Conservation (phyloP, 1,139 yeast species). For the Saccharomyces hybrid region DNA sequence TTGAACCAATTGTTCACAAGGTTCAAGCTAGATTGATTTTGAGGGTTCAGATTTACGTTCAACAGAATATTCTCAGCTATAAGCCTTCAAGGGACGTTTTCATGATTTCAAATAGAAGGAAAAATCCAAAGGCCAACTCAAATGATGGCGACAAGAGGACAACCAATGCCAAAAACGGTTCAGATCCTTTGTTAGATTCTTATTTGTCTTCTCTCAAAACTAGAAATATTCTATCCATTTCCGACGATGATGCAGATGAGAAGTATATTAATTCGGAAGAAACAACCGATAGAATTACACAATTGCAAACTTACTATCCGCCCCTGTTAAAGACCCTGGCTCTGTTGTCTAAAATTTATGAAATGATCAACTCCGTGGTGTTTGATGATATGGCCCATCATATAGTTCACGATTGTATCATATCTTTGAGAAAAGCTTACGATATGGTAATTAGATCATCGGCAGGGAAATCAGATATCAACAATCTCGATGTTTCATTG, state of each 20-base stretch:
- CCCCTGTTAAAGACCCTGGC: constrained; percentile 69
- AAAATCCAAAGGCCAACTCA: constrained; percentile 10
- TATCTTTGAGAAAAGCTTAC: constrained; percentile 49
- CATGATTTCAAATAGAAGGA: constrained; percentile 44
- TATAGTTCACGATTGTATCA: constrained; percentile 70
- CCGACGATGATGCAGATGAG: background rate
- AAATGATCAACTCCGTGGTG: constrained; percentile 62
- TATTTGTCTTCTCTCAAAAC: background rate
- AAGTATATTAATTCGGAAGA: background rate
- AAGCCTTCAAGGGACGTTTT: constrained; percentile 63
- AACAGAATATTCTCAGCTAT: constrained; percentile 57
- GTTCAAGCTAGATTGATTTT: constrained; percentile 74
- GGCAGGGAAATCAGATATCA: constrained; percentile 11
- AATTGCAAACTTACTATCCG: constrained; percentile 45
- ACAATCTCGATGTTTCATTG: constrained; percentile 50
- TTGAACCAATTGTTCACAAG: constrained; percentile 66
- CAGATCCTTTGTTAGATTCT: background rate
- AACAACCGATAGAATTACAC: background rate
- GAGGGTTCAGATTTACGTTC: constrained; percentile 66
- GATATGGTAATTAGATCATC: constrained; percentile 34
- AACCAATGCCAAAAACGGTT: constrained; percentile 1
- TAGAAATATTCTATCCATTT: background rate
- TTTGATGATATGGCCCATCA: constrained; percentile 88
- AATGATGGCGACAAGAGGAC: constrained; percentile 9
- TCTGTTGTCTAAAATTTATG: constrained; percentile 69